Conservation (phyloP, 495 filamentous ascomycete genomes). For the Neurospora sp. region DNA sequence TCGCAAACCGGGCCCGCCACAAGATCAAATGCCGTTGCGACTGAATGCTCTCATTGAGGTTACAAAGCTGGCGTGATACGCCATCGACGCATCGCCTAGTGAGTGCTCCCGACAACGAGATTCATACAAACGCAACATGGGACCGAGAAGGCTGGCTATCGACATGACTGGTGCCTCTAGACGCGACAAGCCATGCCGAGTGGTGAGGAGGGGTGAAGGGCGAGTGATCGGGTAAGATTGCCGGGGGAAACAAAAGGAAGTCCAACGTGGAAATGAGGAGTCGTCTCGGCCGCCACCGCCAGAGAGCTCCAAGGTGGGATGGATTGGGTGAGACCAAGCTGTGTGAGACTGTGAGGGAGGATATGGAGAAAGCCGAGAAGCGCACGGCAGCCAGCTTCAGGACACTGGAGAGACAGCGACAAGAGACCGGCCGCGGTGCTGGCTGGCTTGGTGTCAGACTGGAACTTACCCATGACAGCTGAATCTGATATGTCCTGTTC, state of each 20-base stretch:
- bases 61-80: slow-evolving; percentile 30
- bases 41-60: slow-evolving; percentile 12
- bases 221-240: background rate
- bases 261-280: background rate
- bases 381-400: background rate
- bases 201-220: background rate
- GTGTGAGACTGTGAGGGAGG: background rate
- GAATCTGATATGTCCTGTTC: background rate
- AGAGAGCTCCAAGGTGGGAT: background rate
- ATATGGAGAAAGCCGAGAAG: background rate
- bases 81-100: slow-evolving; percentile 31
- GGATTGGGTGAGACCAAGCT: background rate
- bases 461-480: slow-evolving; percentile 32
- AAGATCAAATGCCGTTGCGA: slow-evolving; percentile 16
- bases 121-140: background rate
- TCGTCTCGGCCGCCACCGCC: background rate
- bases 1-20: slow-evolving; percentile 3
- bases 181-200: background rate
- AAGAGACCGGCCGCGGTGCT: background rate
- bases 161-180: background rate
- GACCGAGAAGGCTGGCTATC: background rate
- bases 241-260: background rate
- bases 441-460: background rate
- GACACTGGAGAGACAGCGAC: background rate
- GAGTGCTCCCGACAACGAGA: slow-evolving; percentile 22